Conservation (phyloP, 805 yeast genomes). For the Kuraishia ogatae region DNA sequence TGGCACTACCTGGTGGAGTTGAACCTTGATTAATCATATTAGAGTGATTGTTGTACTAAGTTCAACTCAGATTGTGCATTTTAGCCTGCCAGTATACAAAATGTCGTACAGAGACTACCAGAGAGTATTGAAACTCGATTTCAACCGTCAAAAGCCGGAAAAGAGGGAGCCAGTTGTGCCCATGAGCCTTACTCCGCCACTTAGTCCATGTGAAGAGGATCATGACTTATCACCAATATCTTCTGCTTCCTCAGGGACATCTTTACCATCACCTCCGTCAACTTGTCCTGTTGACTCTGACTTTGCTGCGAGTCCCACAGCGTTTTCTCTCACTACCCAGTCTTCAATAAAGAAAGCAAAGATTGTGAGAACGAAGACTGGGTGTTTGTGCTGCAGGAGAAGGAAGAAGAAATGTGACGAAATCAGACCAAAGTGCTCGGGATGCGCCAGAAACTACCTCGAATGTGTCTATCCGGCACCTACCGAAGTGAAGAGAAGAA, state of each 20-base stretch:
- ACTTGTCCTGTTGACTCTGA: not conserved
- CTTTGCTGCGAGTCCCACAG: constrained; percentile 12
- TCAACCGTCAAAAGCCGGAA: not conserved
- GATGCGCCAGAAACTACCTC: constrained; percentile 24
- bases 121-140: constrained; percentile 16
- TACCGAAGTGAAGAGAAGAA: not conserved
- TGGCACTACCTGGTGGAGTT: too few relatives aligned
- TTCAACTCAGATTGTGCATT: too few relatives aligned
- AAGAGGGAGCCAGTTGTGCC: not conserved
- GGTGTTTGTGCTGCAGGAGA: constrained; percentile 28
- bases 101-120: constrained; percentile 22
- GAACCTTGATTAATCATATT: too few relatives aligned
- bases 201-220: not conserved
- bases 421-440: constrained; percentile 24
- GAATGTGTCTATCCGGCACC: constrained; percentile 24
- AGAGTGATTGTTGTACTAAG: too few relatives aligned
- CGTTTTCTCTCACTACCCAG: not conserved
- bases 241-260: not conserved
- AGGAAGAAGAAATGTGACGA: constrained; percentile 32
- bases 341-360: constrained; percentile 12
- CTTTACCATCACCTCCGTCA: not conserved
- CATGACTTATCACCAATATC: not conserved
- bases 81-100: not conserved
- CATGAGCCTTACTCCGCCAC: not conserved
- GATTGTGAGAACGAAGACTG: constrained; percentile 27